Conservation (phyloP, 139 green algal genomes). For the Tetratostichococcus sp. region DNA sequence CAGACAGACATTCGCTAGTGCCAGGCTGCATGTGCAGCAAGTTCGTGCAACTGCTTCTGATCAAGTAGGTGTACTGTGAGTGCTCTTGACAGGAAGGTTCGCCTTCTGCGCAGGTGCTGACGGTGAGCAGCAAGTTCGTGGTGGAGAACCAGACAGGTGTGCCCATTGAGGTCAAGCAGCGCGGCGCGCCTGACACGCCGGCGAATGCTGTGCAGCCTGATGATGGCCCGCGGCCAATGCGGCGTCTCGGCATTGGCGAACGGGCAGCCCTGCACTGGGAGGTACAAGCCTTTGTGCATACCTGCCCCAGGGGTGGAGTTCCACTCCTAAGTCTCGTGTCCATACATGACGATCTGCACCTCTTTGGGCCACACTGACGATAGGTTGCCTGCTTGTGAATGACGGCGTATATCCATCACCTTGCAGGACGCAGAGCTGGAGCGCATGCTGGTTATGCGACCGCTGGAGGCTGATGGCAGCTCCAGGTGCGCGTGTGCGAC, state of each 20-base stretch:
- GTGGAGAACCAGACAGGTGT: constrained; percentile 80
- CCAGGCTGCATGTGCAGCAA: too few species aligned
- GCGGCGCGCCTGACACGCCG: constrained; percentile 49
- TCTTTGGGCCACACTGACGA: too few species aligned
- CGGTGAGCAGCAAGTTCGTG: constrained; percentile 81
- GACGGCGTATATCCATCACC: constrained; percentile 30
- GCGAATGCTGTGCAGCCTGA: neutral
- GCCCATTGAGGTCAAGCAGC: constrained; percentile 76
- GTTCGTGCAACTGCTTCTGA: too few species aligned
- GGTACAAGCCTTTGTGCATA: neutral
- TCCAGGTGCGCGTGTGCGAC: constrained; percentile 6
- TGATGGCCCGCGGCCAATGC: neutral
- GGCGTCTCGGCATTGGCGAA: neutral
- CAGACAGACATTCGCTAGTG: too few species aligned
- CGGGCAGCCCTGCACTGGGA: neutral
- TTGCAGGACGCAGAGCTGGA: constrained; percentile 64
- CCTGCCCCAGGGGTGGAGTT: too few species aligned
- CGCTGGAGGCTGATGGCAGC: constrained; percentile 8
- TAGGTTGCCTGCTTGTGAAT: too few species aligned
- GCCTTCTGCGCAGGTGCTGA: too few species aligned
- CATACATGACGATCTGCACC: too few species aligned
- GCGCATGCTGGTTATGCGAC: constrained; percentile 62
- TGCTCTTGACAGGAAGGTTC: too few species aligned
- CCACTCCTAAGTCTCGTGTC: too few species aligned
- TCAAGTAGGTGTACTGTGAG: too few species aligned